Evolutionary conservation across 129 eudicot species (phyloP).

Genomic region (Helianthus annuus): HanXRQr2.0-SUNRISE NC_035436.2:180224723-180225222

Average conservation of each 20-base stretch:
- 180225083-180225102: background rate
- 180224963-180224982: background rate
- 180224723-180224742: background rate
- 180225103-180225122: background rate
- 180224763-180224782: slow-evolving; percentile 2
- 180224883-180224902: background rate
- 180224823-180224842: slow-evolving; percentile 90
- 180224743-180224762: background rate
- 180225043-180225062: background rate
- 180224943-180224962: slow-evolving; percentile 12
- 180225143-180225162: background rate
- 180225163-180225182: background rate
- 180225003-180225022: background rate
- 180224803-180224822: slow-evolving; percentile 93
- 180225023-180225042: background rate
- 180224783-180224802: slow-evolving; percentile 53
- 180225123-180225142: background rate
- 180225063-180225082: background rate
- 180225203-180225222: slow-evolving; percentile 1
- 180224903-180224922: background rate
- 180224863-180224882: slow-evolving; percentile 53
- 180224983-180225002: slow-evolving; percentile 9
- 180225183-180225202: background rate
- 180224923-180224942: background rate
- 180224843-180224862: slow-evolving; percentile 81